phyloP scores from a whole-genome alignment of 202 grass and related monocot genomes.

The Setaria italica region DNA sequence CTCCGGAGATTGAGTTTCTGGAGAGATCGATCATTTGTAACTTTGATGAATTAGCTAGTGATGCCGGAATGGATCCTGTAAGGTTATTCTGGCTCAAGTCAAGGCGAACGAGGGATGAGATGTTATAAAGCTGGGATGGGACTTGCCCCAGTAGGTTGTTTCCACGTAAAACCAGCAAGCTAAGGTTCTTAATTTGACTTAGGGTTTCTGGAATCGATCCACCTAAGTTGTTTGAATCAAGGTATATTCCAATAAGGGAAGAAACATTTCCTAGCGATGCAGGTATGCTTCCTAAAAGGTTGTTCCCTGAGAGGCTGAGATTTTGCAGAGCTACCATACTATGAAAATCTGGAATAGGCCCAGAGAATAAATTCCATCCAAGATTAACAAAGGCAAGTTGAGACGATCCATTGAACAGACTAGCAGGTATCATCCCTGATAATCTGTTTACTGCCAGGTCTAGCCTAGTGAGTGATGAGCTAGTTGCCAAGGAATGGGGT shows the following conservation, averaged over 20 bases:
- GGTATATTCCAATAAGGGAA: slow-evolving; percentile 18
- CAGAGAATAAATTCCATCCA: not conserved
- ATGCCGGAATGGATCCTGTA: slow-evolving; percentile 29
- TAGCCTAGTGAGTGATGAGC: not conserved
- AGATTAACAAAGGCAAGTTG: not conserved
- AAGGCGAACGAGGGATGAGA: slow-evolving; percentile 18
- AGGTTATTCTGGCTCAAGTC: not conserved
- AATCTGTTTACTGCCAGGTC: not conserved
- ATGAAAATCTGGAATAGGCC: slow-evolving; percentile 1
- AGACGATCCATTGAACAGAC: slow-evolving; percentile 40
- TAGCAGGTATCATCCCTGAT: slow-evolving; percentile 34
- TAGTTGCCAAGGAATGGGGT: not conserved
- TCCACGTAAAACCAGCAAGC: not conserved
- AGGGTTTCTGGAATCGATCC: slow-evolving; percentile 46
- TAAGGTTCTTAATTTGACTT: not conserved
- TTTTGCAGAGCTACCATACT: not conserved
- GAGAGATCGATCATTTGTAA: not conserved
- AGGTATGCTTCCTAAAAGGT: slow-evolving; percentile 51
- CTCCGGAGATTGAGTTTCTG: not conserved
- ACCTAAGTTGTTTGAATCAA: slow-evolving; percentile 7
- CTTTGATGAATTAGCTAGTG: slow-evolving; percentile 34
- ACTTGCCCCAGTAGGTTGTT: slow-evolving; percentile 35
- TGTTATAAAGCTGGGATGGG: slow-evolving; percentile 26
- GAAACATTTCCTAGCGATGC: slow-evolving; percentile 52
- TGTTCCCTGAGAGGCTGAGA: slow-evolving; percentile 1